Base-by-base conservation (phyloP, 2,329 filamentous ascomycete species). In the Ploettnerulaceae sp. region DNA sequence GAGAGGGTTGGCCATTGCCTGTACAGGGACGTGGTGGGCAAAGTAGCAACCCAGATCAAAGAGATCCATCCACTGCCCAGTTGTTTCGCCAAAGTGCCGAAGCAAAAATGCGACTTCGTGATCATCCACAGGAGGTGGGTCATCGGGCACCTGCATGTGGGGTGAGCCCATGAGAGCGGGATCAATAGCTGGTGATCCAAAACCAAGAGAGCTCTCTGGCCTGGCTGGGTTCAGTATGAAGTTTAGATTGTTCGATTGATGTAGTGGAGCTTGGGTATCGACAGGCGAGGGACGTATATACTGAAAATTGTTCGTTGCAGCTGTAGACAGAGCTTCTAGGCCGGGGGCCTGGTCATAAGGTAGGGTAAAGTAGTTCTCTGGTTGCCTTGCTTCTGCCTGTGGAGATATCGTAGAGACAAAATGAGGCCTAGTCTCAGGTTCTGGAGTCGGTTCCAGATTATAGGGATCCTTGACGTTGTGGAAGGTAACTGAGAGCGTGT, bases 381-480 rank as follows among this genome's bases (percentile, higher is more conserved):
- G 47, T 14, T 46, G 20, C 4, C 47, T 44, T 20, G 52, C 54
- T 25, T 56, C 57, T 21, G 57, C 45, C 41, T 38, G 46, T 22
- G 47, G 47, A 7, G 50, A 42, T n/a, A 45, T 38, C 14, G 45
- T 45, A 42, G 55, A 40, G 11, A 42, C 45, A 7, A 46, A 48
- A 7, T 45, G 15, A n/a, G 48, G 34, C 40, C 35, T 31, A 37
- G 56, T 31, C 55, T 64, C 69, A 59, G 68, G 54, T 58, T 62
- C 47, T 48, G 62, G 53, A n/a, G 57, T 55, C 11, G 70, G 57
- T 40, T 72, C 68, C 45, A 79, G 76, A 20, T 76, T 72, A 59
- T 78, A 81, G 2, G 79, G 79, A 57, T 82, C 79, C 29, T 72
- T 75, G 47, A 77, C 78, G 57, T 82, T 74, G 56, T 80, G 71